Evolutionary conservation across 306 rosid species (phyloP), one percentile per base, ranked within the genome.

Genomic region (Quercus robur): DNA sequence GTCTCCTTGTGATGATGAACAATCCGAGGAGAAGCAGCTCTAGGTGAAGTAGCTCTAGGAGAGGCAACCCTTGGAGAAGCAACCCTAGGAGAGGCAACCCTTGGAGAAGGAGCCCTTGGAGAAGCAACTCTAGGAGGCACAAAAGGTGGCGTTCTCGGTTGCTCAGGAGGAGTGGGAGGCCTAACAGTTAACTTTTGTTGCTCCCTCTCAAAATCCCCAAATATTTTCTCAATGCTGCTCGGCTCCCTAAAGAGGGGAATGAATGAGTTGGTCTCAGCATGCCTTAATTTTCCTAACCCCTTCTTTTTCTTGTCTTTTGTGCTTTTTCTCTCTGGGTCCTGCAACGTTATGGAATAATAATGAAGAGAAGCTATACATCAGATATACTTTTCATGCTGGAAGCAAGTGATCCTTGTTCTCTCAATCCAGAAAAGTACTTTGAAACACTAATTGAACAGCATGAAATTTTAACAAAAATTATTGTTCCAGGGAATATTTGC

Each of bases 141-240:
- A 86, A 84, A 78, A 33, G 97, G 90, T 6, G 93, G 89, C 1
- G 97, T 84, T 87, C 77, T 87, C 3, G 93, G 94, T 71, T 59
- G 86, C 83, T 89, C 97, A 49, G 89, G 87, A 84, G 97, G 91
- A 1, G 91, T 77, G 38, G 88, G 85, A 83, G 93, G 90, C 87
- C 97, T 86, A 52, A 87, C 49, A 33, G 78, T 28, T 63, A 79
- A n/a, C 59, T 84, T 73, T 73, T 96, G 97, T 70, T 96, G 99
- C 88, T 93, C 99, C 77, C 94, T 93, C 75, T 96, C 99, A 31
- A 89, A 96, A 75, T 96, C 99, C 52, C 95, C 90, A 67, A 96
- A 96, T 77, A 93, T 96, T 81, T 96, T 96, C 87, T 96, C 99
- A 56, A 96, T 86, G 81, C 99, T 96, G 81, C 99, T 96, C 14